Conservation (phyloP, 2,329 filamentous ascomycete species). For the Immersiporthe knoxdaviesiana region DNA sequence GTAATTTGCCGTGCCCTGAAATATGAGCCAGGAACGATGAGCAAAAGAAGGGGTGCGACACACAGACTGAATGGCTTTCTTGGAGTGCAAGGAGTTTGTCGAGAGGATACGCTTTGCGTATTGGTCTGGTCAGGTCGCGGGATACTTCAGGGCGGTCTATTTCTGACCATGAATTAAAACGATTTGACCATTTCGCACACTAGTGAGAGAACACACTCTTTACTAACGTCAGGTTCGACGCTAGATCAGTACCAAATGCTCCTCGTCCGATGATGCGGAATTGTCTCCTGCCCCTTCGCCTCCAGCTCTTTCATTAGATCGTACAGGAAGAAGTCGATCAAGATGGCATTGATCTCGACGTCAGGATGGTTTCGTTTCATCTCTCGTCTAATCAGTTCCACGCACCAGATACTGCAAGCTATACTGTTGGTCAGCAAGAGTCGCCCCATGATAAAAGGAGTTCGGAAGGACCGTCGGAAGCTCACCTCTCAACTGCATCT, state of each 20-base stretch:
- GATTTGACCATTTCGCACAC: not conserved
- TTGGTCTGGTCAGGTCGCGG: not conserved
- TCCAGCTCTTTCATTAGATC: conserved; percentile 91
- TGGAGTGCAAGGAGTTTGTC: conserved; percentile 17
- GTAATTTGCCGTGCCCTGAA: not conserved
- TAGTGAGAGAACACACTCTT: not conserved
- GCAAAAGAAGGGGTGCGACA: not conserved
- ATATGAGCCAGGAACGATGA: not conserved
- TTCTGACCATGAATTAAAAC: conserved; percentile 11
- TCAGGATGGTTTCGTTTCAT: conserved; percentile 76
- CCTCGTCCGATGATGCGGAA: conserved; percentile 86
- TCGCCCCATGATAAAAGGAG: not conserved
- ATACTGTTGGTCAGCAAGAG: conserved; percentile 11
- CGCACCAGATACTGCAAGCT: conserved; percentile 95
- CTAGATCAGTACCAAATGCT: conserved; percentile 87
- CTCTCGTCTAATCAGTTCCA: conserved; percentile 83
- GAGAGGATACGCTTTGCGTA: conserved; percentile 11
- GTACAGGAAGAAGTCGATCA: conserved; percentile 98
- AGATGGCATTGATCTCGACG: conserved; percentile 77
- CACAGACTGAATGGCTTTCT: not conserved
- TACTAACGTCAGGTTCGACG: conserved; percentile 11
- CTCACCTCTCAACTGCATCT: conserved; percentile 82
- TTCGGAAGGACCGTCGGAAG: conserved; percentile 1
- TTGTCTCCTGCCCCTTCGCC: conserved; percentile 57
- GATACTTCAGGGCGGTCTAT: not conserved